These are phyloP conservation scores for Clarkia xantiana DNA, from an alignment of 345 rosid species.

Conservation along the genomic window DNA sequence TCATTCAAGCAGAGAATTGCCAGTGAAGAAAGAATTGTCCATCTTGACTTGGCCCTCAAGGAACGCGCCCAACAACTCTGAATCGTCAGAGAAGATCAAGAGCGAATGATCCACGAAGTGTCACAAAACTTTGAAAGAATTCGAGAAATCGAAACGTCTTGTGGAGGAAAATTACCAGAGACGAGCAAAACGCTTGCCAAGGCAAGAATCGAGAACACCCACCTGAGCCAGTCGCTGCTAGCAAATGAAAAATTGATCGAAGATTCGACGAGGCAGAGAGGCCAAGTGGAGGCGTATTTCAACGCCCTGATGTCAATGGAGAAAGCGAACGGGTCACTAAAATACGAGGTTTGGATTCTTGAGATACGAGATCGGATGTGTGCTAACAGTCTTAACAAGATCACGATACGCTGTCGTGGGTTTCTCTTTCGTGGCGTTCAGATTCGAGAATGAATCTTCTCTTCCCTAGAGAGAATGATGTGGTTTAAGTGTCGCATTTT, in stretches of 20 bases:
- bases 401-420: no score
- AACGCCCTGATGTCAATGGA: conserved; percentile 41
- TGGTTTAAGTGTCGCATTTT: no score
- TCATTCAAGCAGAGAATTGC: conserved; percentile 36
- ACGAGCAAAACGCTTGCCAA: conserved; percentile 35
- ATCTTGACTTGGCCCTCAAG: conserved; percentile 60
- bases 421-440: no score
- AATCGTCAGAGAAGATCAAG: conserved; percentile 76
- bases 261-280: conserved; percentile 49
- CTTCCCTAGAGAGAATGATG: no score
- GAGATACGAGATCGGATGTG: no score
- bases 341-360: conserved; percentile 63
- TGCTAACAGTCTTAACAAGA: no score
- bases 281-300: conserved; percentile 33
- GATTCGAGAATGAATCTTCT: no score
- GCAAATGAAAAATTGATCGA: conserved; percentile 41
- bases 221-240: conserved; percentile 44
- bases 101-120: conserved; percentile 67
- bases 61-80: conserved; percentile 71
- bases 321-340: conserved; percentile 57
- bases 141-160: conserved; percentile 26
- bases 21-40: conserved; percentile 37
- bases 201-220: conserved; percentile 38
- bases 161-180: conserved; percentile 40
- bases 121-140: conserved; percentile 48